Conservation (phyloP, 805 yeast species). For the Pichia membranifaciens region DNA sequence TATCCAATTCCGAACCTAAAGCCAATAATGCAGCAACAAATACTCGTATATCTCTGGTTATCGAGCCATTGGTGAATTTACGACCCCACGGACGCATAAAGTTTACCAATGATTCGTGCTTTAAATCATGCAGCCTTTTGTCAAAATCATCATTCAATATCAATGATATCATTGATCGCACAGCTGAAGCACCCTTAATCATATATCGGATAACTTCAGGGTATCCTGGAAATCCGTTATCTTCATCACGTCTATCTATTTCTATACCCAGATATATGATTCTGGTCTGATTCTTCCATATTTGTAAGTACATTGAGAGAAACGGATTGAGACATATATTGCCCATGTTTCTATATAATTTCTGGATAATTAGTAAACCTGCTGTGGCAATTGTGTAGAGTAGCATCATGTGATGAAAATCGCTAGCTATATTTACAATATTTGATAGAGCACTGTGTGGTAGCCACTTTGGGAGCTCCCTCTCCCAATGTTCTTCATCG, state of each 20-base stretch:
- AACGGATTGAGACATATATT: constrained; percentile 54
- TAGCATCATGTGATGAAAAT: constrained; percentile 36
- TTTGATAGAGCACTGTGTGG: constrained; percentile 29
- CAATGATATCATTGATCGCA: constrained; percentile 57
- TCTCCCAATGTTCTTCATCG: constrained; percentile 33
- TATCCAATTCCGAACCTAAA: constrained; percentile 40
- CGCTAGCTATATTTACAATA: constrained; percentile 21
- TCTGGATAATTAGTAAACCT: constrained; percentile 39
- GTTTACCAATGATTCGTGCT: constrained; percentile 51
- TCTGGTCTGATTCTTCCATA: constrained; percentile 65
- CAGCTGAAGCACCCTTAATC: constrained; percentile 58
- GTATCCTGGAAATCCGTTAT: constrained; percentile 31
- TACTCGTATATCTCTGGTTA: constrained; percentile 52
- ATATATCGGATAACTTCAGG: constrained; percentile 45
- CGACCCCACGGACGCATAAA: constrained; percentile 67
- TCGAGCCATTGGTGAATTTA: constrained; percentile 52
- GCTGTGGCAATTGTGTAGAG: constrained; percentile 41
- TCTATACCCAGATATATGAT: constrained; percentile 56
- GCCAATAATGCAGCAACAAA: constrained; percentile 52
- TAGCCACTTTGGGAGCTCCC: constrained; percentile 31
- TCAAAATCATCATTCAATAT: constrained; percentile 47
- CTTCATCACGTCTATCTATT: constrained; percentile 48
- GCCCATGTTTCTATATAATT: constrained; percentile 30
- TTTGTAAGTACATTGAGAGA: constrained; percentile 45
- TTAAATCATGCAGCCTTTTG: constrained; percentile 46